Conservation (phyloP, 2,329 filamentous ascomycete species). For the Penicillium brasilianum region DNA sequence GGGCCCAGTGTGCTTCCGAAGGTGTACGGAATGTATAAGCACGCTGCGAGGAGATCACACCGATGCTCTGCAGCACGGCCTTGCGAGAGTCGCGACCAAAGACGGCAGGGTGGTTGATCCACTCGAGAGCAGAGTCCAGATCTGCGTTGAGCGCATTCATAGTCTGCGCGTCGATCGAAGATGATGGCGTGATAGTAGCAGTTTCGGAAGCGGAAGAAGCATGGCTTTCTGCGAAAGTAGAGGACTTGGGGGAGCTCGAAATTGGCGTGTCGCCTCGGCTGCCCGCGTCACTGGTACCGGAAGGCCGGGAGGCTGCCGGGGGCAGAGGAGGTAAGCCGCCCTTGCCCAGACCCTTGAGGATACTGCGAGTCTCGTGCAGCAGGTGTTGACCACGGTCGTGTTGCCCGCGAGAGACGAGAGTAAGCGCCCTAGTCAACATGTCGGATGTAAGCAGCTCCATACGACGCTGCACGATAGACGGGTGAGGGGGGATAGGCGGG, state of each 20-base stretch:
- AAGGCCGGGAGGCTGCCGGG: slow-evolving; percentile 50
- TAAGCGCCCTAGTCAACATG: slow-evolving; percentile 92
- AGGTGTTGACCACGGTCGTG: slow-evolving; percentile 93
- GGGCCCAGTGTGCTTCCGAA: slow-evolving; percentile 87
- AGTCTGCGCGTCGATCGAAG: slow-evolving; percentile 81
- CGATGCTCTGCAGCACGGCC: slow-evolving; percentile 93
- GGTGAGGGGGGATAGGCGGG: slow-evolving; percentile 91
- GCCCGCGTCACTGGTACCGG: slow-evolving; percentile 51
- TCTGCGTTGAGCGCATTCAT: slow-evolving; percentile 89
- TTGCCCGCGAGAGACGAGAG: slow-evolving; percentile 86
- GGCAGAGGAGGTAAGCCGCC: slow-evolving; percentile 90
- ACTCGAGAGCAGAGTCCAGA: slow-evolving; percentile 87
- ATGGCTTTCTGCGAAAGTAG: slow-evolving; percentile 41
- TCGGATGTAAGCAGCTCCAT: slow-evolving; percentile 98
- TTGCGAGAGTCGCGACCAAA: slow-evolving; percentile 94
- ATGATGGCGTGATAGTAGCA: slow-evolving; percentile 58
- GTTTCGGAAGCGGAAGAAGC: slow-evolving; percentile 45
- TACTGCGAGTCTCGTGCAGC: slow-evolving; percentile 89
- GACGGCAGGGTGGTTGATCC: slow-evolving; percentile 96
- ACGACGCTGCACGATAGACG: slow-evolving; percentile 89
- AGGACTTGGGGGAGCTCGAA: slow-evolving; percentile 46
- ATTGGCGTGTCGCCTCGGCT: slow-evolving; percentile 45
- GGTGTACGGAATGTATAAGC: slow-evolving; percentile 92
- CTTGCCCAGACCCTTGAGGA: slow-evolving; percentile 94
- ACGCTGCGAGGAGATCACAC: slow-evolving; percentile 92